Evolutionary conservation across 2,329 filamentous ascomycete species (phyloP), one percentile per base, ranked within the genome.

Genomic region (Fusarium vanettenii): DNA sequence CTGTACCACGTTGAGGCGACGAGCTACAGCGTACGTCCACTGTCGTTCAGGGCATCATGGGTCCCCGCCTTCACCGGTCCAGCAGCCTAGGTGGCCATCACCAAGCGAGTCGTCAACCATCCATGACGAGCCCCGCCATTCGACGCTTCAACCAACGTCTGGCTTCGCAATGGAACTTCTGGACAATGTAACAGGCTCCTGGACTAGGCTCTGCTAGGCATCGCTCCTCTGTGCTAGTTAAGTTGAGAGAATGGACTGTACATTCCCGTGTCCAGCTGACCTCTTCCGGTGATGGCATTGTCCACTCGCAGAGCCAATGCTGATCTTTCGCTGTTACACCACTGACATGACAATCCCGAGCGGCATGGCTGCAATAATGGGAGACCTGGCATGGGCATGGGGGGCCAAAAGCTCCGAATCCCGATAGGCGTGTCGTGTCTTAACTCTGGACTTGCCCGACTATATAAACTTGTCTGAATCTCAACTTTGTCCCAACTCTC

Each of bases 191-290:
- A n/a, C 52, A 48, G 57, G 31, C 64, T 59, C 6, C 20, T 66
- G 45, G 63, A 57, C 75, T 75, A 76, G 57, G 37, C 73, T 73
- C 64, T 50, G 37, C 66, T 57, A 22, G 66, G 67, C 20, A 77
- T 69, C 72, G 66, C 43, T 63, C 60, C 60, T 55, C 60, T 52
- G 35, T 65, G 59, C 64, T 52, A 66, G 69, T 64, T 50, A 37
- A 61, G 61, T 60, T 59, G 66, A 70, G 66, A 57, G 65, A 70
- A 59, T 31, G 29, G 29, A 31, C 29, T 33, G 31, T 33, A 33
- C 69, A 66, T 66, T 61, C 41, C 69, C 35, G 55, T 52, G 70
- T 61, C 70, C 74, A 70, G 74, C 74, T 78, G 76, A 78, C 74
- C 66, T 72, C 57, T 33, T 25, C 37, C 22, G 59, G 57, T 43